These are phyloP conservation scores for Leccinum longicurvipes DNA, from an alignment of 768 basidiomycete genomes.

Conservation along the genomic window DNA sequence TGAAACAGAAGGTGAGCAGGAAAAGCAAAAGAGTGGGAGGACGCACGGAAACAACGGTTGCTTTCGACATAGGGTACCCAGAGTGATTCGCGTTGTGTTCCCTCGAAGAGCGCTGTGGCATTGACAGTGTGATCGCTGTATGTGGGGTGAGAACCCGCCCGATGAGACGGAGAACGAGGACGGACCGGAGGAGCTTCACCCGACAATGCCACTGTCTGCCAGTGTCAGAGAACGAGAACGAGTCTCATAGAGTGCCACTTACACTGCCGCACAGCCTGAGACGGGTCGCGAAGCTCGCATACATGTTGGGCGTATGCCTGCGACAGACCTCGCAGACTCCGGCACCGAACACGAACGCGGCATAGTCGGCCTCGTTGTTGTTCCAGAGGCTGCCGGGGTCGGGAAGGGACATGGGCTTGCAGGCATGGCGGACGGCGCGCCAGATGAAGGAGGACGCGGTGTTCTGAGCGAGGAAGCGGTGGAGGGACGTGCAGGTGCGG, in stretches of 20 bases:
- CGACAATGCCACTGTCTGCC: constrained; percentile 19
- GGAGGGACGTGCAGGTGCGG: constrained; percentile 54
- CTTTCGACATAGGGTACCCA: constrained; percentile 27
- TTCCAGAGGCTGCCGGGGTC: constrained; percentile 39
- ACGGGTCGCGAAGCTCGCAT: constrained; percentile 46
- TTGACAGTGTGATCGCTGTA: constrained; percentile 15
- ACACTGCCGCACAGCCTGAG: constrained; percentile 45
- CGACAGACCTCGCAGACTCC: constrained; percentile 58
- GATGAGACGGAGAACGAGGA: neutral
- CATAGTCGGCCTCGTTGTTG: constrained; percentile 52
- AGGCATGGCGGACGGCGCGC: constrained; percentile 46
- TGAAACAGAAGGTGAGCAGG: neutral
- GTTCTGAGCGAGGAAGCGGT: constrained; percentile 44
- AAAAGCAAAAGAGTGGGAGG: neutral
- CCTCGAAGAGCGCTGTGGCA: neutral
- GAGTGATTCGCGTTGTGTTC: neutral
- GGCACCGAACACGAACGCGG: constrained; percentile 59
- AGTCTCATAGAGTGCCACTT: constrained; percentile 10
- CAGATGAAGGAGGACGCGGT: constrained; percentile 53
- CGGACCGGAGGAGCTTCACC: constrained; percentile 17
- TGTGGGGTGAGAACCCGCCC: neutral
- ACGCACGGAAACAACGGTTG: constrained; percentile 21
- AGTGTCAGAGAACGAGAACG: neutral
- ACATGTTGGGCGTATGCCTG: constrained; percentile 35
- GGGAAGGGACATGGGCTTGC: constrained; percentile 36